Percentiles rank a stretch among this genome's conserved stretches.
phyloP scores from a whole-genome alignment of 2,329 filamentous ascomycete species.

The Trichoderma hamatum region DNA sequence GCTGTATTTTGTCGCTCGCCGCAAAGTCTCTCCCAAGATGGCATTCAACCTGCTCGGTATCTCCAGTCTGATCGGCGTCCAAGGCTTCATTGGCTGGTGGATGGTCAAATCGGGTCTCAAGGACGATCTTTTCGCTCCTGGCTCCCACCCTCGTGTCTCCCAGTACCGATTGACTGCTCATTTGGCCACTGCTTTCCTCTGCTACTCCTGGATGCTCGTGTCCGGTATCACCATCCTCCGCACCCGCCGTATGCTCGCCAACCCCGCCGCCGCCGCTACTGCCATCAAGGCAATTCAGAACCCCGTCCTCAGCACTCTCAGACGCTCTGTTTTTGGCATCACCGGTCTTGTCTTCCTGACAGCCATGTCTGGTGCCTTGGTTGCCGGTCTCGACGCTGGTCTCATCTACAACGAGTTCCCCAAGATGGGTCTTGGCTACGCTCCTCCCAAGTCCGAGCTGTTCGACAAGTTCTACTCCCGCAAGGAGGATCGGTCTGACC shows the following conservation, averaged over 20 bases:
- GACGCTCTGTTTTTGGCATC: conserved; percentile 70
- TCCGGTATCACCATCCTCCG: conserved; percentile 84
- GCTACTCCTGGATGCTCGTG: conserved; percentile 93
- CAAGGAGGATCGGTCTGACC: conserved; percentile 73
- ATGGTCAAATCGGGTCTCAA: conserved; percentile 98
- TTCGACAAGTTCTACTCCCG: conserved; percentile 86
- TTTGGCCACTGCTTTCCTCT: conserved; percentile 85
- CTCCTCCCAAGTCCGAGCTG: conserved; percentile 81
- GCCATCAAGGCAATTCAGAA: conserved; percentile 64
- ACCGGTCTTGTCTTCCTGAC: conserved; percentile 81
- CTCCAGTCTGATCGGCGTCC: conserved; percentile 86
- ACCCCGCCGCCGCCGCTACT: conserved; percentile 65
- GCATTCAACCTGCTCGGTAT: conserved; percentile 79
- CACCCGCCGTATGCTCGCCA: conserved; percentile 69
- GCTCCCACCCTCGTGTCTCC: conserved; percentile 86
- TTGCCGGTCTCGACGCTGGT: conserved; percentile 92
- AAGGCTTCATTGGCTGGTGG: conserved; percentile 97
- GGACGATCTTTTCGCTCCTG: conserved; percentile 91
- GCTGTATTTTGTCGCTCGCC: conserved; percentile 81
- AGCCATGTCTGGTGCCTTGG: conserved; percentile 89
- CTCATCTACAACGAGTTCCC: conserved; percentile 99
- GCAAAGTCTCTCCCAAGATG: conserved; percentile 78
- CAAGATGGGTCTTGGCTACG: conserved; percentile 83
- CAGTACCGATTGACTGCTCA: conserved; percentile 93
- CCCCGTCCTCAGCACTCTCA: conserved; percentile 72